Evolutionary conservation across 805 yeast species (phyloP).

Genomic region (Naumovozyma castellii): DNA sequence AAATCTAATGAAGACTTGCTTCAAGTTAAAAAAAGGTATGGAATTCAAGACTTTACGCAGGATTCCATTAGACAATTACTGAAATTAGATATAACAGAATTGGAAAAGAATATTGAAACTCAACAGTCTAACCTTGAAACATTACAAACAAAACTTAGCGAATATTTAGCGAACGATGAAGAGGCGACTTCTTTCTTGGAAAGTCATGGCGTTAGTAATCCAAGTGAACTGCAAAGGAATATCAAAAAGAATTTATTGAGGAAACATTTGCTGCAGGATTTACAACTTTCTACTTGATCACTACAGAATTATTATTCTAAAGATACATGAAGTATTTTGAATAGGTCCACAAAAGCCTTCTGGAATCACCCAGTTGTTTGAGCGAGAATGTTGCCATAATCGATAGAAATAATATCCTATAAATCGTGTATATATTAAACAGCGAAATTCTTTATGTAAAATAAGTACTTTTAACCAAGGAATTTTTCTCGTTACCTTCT

Average conservation of each 20-base stretch:
- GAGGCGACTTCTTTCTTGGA: slow-evolving; percentile 26
- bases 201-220: slow-evolving; percentile 32
- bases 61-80: slow-evolving; percentile 30
- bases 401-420: no score
- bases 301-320: no score
- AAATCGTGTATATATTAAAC: no score
- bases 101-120: slow-evolving; percentile 23
- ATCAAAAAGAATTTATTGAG: slow-evolving; percentile 65
- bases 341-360: no score
- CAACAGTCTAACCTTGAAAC: slow-evolving; percentile 28
- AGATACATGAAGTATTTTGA: no score
- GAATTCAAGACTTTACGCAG: slow-evolving; percentile 40
- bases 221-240: slow-evolving; percentile 36
- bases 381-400: no score
- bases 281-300: slow-evolving; percentile 3
- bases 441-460: no score
- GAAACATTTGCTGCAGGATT: slow-evolving; percentile 39
- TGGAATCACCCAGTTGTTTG: no score
- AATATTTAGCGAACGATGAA: slow-evolving; percentile 30
- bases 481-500: no score
- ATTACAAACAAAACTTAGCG: slow-evolving; percentile 30
- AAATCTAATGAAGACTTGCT: slow-evolving; percentile 33
- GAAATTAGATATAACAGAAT: slow-evolving; percentile 31
- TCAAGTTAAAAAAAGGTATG: slow-evolving; percentile 37
- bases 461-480: no score